phyloP scores from a whole-genome alignment of 768 basidiomycete genomes.

The Tulasnella calospora region DNA sequence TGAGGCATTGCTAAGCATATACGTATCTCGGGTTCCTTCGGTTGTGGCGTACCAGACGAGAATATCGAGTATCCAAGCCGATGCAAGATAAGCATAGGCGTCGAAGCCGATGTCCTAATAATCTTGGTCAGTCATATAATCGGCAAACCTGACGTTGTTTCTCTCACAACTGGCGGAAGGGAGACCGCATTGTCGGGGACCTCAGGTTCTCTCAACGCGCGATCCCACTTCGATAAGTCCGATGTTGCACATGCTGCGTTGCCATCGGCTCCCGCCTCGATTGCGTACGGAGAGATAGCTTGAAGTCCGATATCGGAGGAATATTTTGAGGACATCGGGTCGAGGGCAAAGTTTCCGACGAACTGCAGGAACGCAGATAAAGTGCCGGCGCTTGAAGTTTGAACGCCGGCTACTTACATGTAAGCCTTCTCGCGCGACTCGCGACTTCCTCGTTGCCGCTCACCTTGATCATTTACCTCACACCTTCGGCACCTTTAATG shows the following conservation, averaged over 20 bases:
- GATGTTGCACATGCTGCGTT: not conserved
- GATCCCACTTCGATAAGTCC: not conserved
- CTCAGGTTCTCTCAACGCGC: not conserved
- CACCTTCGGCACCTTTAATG: no score
- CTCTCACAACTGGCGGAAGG: not conserved
- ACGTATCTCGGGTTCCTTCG: not conserved
- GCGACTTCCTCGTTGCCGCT: no score
- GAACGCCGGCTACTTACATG: no score
- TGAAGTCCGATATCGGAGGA: not conserved
- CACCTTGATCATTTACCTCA: no score
- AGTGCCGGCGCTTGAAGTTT: no score
- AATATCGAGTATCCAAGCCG: constrained; percentile 20
- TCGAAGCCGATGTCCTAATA: constrained; percentile 20
- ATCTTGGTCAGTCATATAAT: not conserved
- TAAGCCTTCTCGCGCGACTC: no score
- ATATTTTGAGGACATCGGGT: not conserved
- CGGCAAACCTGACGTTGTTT: not conserved
- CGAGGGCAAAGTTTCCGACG: no score
- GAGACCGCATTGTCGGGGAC: not conserved
- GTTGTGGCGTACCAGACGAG: constrained; percentile 13
- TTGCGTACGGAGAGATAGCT: not conserved
- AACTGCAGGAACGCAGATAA: no score
- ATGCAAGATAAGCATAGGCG: constrained; percentile 20
- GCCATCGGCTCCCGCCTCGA: not conserved
- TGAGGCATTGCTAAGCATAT: not conserved